These are phyloP conservation scores for Pyrus hybrid DNA, from an alignment of 331 rosid genomes.

Conservation along the genomic window DNA sequence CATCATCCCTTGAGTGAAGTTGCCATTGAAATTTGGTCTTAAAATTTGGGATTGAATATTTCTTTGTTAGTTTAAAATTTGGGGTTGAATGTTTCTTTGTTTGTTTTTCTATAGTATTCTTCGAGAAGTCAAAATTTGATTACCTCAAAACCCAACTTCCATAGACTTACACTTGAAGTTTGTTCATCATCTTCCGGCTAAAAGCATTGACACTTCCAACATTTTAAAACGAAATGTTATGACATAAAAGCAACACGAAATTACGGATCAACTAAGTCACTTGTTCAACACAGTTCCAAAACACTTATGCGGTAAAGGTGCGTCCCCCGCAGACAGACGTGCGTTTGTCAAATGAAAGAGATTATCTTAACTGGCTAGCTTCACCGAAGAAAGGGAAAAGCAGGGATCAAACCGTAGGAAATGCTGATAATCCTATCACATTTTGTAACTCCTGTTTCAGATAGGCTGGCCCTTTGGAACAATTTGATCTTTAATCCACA, in stretches of 20 bases:
- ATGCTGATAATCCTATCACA: not conserved
- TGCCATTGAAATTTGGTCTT: not conserved
- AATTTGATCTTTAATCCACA: conserved; percentile 14
- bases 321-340: not conserved
- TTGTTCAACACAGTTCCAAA: not conserved
- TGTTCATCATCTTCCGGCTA: not conserved
- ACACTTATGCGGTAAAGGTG: not conserved
- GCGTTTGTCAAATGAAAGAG: not conserved
- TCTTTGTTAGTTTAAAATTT: not conserved
- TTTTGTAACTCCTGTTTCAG: not conserved
- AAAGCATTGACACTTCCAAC: not conserved
- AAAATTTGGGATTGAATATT: no score
- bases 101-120: not conserved
- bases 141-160: not conserved
- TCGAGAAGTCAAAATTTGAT: not conserved
- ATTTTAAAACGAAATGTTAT: no score
- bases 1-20: no score
- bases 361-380: not conserved
- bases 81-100: not conserved
- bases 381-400: not conserved
- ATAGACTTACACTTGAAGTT: not conserved
- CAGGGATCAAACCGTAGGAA: not conserved
- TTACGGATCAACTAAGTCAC: not conserved
- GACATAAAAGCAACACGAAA: not conserved
- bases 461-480: conserved; percentile 8